Base-by-base conservation (phyloP, 2,329 filamentous ascomycete species). In the Rhinocladiella similis region DNA sequence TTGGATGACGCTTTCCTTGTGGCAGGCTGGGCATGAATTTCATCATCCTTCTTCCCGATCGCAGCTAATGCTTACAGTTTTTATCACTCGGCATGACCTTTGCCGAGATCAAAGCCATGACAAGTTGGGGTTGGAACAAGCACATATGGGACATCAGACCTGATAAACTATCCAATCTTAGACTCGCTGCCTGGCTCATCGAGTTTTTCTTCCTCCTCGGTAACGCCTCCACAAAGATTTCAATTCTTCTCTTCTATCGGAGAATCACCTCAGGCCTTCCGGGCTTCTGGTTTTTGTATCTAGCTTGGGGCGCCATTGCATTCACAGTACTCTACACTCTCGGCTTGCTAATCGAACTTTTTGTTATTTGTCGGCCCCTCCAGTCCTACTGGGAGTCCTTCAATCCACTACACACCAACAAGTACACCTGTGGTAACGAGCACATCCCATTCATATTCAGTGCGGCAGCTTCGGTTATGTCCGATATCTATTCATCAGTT, bases 121-220 rank as follows among this genome's bases (percentile, higher is more conserved):
- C 51, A 16, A 60, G 45, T 12, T 50, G 54, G 51, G 54, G 54
- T 20, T 61, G 58, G 58, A 48, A 61, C 27, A 50, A 22, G 39
- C 58, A 61, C 47, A 38, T 61, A 25, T 61, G 58, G 54, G 54
- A 61, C 45, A 29, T 61, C 25, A 48, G 47, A 9, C n/a, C 42
- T 4, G 27, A 53, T n/a, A 41, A 38, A 38, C 43, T 57, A 13
- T 12, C 50, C 18, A 47, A 57, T 20, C 16, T 55, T 13, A 47
- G 58, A n/a, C 50, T 61, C 14, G 53, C 51, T 22, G 58, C 48
- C 9, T 61, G 54, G 58, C 33, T 61, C 12, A 55, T 56, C 13
- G 58, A 61, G 35, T 45, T 57, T 36, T 61, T 61, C 54, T 61
- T 61, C 45, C 20, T 57, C 13, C 25, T 55, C n/a, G 52, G 54